Evolutionary conservation across 1,284 basidiomycete genomes (phyloP).

Genomic region (Flammula alnicola): DNA sequence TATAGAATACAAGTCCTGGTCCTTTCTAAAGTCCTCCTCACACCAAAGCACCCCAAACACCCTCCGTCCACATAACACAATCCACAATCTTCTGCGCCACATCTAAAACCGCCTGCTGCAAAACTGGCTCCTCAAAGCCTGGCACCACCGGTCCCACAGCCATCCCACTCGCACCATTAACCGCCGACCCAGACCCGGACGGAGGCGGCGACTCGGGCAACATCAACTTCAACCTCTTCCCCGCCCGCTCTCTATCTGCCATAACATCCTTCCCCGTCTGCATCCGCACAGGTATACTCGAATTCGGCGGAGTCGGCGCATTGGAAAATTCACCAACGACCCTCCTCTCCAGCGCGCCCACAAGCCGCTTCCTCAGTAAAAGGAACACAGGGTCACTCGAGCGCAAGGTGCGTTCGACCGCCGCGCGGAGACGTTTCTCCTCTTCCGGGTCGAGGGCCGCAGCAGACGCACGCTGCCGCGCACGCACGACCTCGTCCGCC

Average conservation of each 20-base stretch:
- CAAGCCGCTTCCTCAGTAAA: constrained; percentile 60
- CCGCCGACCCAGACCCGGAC: background rate
- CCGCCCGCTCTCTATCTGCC: constrained; percentile 18
- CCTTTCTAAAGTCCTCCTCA: too few relatives aligned
- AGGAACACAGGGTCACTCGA: constrained; percentile 67
- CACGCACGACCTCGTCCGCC: constrained; percentile 70
- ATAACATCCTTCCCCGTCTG: constrained; percentile 46
- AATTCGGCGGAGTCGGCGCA: constrained; percentile 1
- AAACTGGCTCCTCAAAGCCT: constrained; percentile 47
- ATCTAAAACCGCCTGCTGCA: constrained; percentile 36
- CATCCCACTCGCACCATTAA: background rate
- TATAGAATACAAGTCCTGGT: too few relatives aligned
- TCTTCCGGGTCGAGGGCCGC: constrained; percentile 40
- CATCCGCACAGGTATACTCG: constrained; percentile 44
- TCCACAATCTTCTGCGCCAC: constrained; percentile 30
- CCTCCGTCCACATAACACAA: constrained; percentile 39
- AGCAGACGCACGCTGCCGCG: constrained; percentile 31
- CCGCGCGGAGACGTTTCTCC: constrained; percentile 54
- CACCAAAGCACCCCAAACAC: constrained; percentile 41
- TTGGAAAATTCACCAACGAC: constrained; percentile 24
- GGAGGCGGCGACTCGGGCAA: constrained; percentile 12
- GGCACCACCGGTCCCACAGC: constrained; percentile 26
- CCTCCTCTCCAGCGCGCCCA: constrained; percentile 46
- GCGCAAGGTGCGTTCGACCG: constrained; percentile 64
- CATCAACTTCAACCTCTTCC: constrained; percentile 25